Evolutionary conservation across 73 alveolate genomes (phyloP), one percentile per base, ranked within the genome.

Genomic region (Symbiodinium natans): DNA sequence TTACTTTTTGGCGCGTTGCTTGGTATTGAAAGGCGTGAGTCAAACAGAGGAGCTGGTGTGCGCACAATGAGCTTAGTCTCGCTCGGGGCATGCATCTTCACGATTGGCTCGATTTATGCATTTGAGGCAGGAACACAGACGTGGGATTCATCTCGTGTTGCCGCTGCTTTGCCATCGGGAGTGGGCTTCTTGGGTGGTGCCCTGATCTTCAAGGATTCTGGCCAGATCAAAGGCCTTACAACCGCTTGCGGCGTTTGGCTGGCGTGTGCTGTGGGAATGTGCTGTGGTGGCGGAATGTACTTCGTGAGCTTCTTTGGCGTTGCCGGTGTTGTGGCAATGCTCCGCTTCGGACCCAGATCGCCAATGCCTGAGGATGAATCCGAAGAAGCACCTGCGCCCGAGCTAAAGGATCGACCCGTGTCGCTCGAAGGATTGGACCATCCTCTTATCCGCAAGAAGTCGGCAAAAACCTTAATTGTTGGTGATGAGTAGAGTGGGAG

Each of bases 211-310:
- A 90, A 90, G n/a, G 97, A 90, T 56, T 90, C 97, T 0, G 97
- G 97, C 3, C 97, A 90, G 39, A 90, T 90, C 77, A 90, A 90
- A 39, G 97, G 97, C 52, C 83, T 90, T 41, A 90, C 97, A 11
- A 90, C 97, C 27, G 97, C 97, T 17, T 90, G 97, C 40, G 97
- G 97, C 1, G 97, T 90, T 56, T 90, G 97, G 97, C 97, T 90
- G 11, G 97, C 97, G 27, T 90, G 97, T 73, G 97, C 97, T 13
- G 97, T 90, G 97, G 97, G 97, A 48, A 90, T 90, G 97, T 90
- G 97, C 73, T 90, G 97, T 39, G 97, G 97, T 15, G 97, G 97
- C 11, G 97, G 97, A 25, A 29, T 90, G 97, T 90, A 90, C 97
- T 90, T 90, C 80, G 97, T 90, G 31, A 43, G 89, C 77, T 36